Evolutionary conservation across 768 basidiomycete species (phyloP), one percentile per base, ranked within the genome.

Genomic region (Filobasidium wieringae): DNA sequence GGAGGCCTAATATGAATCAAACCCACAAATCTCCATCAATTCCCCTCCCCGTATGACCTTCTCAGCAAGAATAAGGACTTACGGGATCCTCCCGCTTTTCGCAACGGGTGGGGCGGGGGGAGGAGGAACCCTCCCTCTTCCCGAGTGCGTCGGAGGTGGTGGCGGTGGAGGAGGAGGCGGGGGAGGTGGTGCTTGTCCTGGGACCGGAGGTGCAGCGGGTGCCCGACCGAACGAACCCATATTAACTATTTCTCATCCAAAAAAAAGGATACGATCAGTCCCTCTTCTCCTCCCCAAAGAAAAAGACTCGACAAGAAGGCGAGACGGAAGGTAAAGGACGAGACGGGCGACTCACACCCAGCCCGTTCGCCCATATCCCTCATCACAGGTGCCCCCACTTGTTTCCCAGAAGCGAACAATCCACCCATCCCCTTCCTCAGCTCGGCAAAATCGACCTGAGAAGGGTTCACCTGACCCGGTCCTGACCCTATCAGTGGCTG

Each of bases 401-500:
- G n/a, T 19, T 24, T 24, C 55, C 41, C 36, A 57, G 39, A 51
- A 52, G 59, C 59, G 34, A 43, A 53, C 24, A 57, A 34, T 57
- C 11, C 68, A 78, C 58, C 81, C 79, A 12, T 82, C 85, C 24
- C 85, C 80, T 43, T 88, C 82, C 77, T 85, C 92, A 67, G 93
- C 70, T 69, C 87, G 91, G 4, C 91, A 91, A 78, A 93, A 83
- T 1, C 91, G 90, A 15, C 88, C 89, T 40, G 90, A 88, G 67
- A 95, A 92, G n/a, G n/a, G n/a, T n/a, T n/a, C n/a, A n/a, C n/a
- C n/a, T n/a, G n/a, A n/a, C n/a, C n/a, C n/a, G n/a, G n/a, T n/a
- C 8, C 17, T 72, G 76, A 53, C 65, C 70, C 68, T 65, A 29
- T 64, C 63, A 63, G 41, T 7, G 41, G 41, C 41, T 14, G 41